These are phyloP conservation scores for Vicia villosa DNA, from an alignment of 306 rosid species.

Conservation along the genomic window DNA sequence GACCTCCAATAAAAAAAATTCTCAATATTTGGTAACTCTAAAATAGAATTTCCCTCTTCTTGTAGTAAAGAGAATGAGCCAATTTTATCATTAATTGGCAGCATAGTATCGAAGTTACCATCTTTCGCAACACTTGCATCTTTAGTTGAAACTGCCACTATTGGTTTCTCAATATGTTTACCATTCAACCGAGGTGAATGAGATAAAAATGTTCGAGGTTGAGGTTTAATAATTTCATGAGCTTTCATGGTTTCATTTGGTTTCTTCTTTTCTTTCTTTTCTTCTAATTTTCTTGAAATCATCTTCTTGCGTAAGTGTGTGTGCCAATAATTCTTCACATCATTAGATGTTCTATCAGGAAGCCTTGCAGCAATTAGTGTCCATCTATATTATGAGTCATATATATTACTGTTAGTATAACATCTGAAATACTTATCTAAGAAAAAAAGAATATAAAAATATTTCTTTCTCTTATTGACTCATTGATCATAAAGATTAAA, in stretches of 20 bases:
- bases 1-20: too few relatives aligned
- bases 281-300: not conserved
- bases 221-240: too few relatives aligned
- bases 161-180: not conserved
- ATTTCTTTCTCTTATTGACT: too few relatives aligned
- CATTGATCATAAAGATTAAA: too few relatives aligned
- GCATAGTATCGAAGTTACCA: too few relatives aligned
- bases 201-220: not conserved
- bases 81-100: not conserved
- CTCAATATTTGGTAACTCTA: not conserved
- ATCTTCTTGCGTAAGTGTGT: not conserved
- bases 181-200: not conserved
- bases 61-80: not conserved
- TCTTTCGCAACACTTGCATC: too few relatives aligned
- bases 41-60: not conserved
- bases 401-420: too few relatives aligned
- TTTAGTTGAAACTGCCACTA: not conserved
- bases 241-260: too few relatives aligned
- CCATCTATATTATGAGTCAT: constrained; percentile 1
- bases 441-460: too few relatives aligned
- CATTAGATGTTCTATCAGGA: constrained; percentile 1
- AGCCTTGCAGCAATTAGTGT: constrained; percentile 13
- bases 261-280: not conserved
- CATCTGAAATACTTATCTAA: too few relatives aligned
- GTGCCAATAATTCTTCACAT: constrained; percentile 21